Base-by-base conservation (phyloP, 306 rosid genomes). In the Potentilla sterilis region DNA sequence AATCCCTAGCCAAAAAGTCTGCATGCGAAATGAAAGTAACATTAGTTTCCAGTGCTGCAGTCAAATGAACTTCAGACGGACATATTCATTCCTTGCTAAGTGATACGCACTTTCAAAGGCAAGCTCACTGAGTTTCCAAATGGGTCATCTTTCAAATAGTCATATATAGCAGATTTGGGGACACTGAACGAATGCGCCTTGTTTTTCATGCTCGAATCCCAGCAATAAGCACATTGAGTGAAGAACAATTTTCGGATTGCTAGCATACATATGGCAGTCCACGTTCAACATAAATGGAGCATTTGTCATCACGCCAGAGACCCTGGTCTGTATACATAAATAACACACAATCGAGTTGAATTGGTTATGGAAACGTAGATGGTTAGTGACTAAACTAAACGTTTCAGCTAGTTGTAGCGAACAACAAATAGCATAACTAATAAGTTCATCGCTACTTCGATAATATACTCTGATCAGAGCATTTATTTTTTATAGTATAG, bases 261-360 rank as follows among this genome's bases (percentile, higher is more conserved):
- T 88, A 14, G 76, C 92, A 47, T 82, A 87, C 93, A 90, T 86
- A 76, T 92, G 92, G 10, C 93, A 92, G 52, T 92, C 97, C 7
- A 92, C 79, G n/a, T 89, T 92, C 70, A 90, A 19, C 69, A 75
- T 84, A 5, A 80, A 89, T 0, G 97, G 97, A 9, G 93, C 93
- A 72, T 88, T 92, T 3, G 91, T 89, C 81, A 92, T 87, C 88
- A 89, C 35, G 6, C 88, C 90, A 0, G 93, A 89, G 2, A 92
- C 91, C 77, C 92, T 89, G 2, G 91, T 61, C 92, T 89, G 80
- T 73, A 35, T 1, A 14, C 24, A 4, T n/a, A 10, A 15, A 32
- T 16, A 11, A 28, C 12, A 38, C 15, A 44, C 43, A 21, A 7
- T 54, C 64, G 46, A 37, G 9, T 28, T 61, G 40, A 21, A 21